Percentiles rank a stretch among this genome's conserved stretches.
phyloP scores from a whole-genome alignment of 2,329 filamentous ascomycete genomes.

The Myotisia sp. region DNA sequence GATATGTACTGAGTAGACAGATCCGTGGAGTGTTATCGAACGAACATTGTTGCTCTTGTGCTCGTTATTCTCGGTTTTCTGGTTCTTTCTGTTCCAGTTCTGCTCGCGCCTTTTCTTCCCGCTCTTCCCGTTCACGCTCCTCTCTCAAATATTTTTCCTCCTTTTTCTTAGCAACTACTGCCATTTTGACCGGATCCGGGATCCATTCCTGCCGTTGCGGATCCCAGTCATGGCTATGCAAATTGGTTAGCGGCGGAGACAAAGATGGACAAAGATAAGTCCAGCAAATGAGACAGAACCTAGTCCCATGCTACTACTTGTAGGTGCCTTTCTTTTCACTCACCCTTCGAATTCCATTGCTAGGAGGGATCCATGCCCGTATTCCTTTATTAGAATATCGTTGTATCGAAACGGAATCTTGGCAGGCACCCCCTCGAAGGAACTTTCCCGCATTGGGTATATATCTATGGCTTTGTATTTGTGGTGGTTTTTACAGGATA shows the following conservation, averaged over 20 bases:
- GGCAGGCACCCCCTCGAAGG: conserved; percentile 60
- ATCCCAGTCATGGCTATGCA: conserved; percentile 26
- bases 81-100: no score
- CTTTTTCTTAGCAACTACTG: neutral
- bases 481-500: conserved; percentile 71
- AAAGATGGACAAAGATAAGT: neutral
- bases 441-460: conserved; percentile 58
- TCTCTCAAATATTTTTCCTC: neutral
- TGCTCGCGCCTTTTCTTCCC: no score
- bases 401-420: conserved; percentile 45
- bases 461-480: conserved; percentile 55
- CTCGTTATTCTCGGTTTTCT: no score
- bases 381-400: conserved; percentile 27
- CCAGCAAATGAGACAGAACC: neutral
- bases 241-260: conserved; percentile 10
- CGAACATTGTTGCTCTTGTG: no score
- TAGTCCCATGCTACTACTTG: no score
- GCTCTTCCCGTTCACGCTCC: neutral
- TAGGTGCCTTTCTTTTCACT: conserved; percentile 8
- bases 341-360: conserved; percentile 25
- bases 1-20: no score
- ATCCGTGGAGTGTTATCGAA: no score
- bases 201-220: conserved; percentile 22
- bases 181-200: conserved; percentile 12
- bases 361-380: conserved; percentile 23